A percentile compares a stretch with the other conserved stretches of the same genome.
Evolutionary conservation across 2,329 filamentous ascomycete genomes (phyloP).

Genomic region (Boeremia exigua): DNA sequence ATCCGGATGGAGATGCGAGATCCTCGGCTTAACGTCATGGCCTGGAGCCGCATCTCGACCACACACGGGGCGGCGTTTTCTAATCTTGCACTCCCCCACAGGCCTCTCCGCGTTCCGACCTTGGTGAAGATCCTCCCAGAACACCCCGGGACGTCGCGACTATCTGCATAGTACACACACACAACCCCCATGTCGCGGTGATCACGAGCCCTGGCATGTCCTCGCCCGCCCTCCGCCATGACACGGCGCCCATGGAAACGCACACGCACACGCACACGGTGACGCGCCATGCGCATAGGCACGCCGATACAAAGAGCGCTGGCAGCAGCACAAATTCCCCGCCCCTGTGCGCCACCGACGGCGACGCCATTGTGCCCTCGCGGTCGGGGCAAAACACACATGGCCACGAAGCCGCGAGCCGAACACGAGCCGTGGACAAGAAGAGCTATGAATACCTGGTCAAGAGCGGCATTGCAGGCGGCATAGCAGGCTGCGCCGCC

Average conservation of each 20-base stretch:
- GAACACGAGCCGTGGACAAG: slow-evolving; percentile 63
- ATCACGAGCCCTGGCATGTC: slow-evolving; percentile 44
- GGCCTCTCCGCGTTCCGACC: slow-evolving; percentile 9
- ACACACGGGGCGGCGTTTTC: slow-evolving; percentile 20
- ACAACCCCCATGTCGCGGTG: slow-evolving; percentile 30
- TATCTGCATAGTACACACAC: background rate
- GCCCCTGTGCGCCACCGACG: slow-evolving; percentile 58
- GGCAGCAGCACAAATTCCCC: slow-evolving; percentile 26
- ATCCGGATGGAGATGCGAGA: slow-evolving; percentile 11
- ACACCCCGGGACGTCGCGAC: background rate
- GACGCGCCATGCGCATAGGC: slow-evolving; percentile 32
- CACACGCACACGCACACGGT: slow-evolving; percentile 35
- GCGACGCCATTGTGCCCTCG: slow-evolving; percentile 58
- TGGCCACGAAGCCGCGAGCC: slow-evolving; percentile 11
- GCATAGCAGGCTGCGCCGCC: slow-evolving; percentile 87
- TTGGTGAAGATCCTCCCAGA: background rate
- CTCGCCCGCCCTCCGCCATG: slow-evolving; percentile 47
- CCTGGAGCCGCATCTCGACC: slow-evolving; percentile 14
- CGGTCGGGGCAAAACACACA: slow-evolving; percentile 14
- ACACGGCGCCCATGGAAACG: slow-evolving; percentile 40
- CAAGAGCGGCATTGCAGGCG: slow-evolving; percentile 84
- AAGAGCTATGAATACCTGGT: slow-evolving; percentile 83
- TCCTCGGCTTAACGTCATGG: slow-evolving; percentile 22
- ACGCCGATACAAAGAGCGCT: slow-evolving; percentile 31
- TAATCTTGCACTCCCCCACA: slow-evolving; percentile 21